Base-by-base conservation (phyloP, 495 filamentous ascomycete species). In the Penicillium egyptiacum region DNA sequence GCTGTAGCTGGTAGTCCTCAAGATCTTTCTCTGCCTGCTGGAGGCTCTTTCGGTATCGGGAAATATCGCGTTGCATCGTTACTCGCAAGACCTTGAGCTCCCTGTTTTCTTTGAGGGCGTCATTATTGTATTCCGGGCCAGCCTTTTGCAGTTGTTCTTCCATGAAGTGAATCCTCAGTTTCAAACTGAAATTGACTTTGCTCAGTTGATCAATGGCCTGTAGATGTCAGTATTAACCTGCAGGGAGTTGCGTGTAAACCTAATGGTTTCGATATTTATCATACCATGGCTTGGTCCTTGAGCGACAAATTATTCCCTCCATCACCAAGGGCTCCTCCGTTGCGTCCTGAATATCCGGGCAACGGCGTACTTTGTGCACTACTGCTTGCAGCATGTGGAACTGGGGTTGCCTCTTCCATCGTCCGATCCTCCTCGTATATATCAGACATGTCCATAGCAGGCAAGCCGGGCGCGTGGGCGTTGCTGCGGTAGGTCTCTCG, bases 151-250 rank as follows among this genome's bases (percentile, higher is more conserved):
- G 68, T 23, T 88, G 86, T 62, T 97, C 90, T 71, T 93, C 91
- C 26, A 98, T 78, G 64, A 93, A 98, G 72, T 96, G 92, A 39
- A 98, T 94, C 73, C 96, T 97, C 55, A 98, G 82, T 72, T 98
- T 98, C 39, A 98, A 79, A 58, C 95, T 95, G 66, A 96, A 98
- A 64, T 98, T 98, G 57, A 80, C 79, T 75, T 98, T 98, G 69
- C 98, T 91, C 58, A 98, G 91, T 65, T 88, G 89, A 71, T 96
- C 91, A 63, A 98, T 93, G 55, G 86, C 83, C 85, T 88, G 55
- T 26, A 33, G n/a, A 57, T 52, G 52, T 73, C 37, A 70, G 65
- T 47, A 41, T 16, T 35, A 19, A 22, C 23, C 23, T 20, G 26
- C 20, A 19, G 20, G 5, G 10, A 14, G 30, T 33, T 33, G 5